Base-by-base conservation (phyloP, 345 rosid genomes). In the Turritis glabra region DNA sequence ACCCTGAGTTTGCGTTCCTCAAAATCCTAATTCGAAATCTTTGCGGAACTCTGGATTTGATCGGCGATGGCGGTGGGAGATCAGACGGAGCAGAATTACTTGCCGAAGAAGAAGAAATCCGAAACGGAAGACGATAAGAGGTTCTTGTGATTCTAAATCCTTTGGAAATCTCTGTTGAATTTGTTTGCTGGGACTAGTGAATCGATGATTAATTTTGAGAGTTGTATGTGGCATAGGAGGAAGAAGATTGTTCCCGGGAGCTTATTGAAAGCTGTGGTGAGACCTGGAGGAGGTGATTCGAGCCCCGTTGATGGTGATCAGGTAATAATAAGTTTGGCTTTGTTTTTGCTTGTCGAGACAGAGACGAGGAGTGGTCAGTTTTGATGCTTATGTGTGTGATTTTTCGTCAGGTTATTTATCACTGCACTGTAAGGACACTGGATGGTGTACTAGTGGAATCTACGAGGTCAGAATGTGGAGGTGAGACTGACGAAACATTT, bases 301-400 rank as follows among this genome's bases (percentile, higher is more conserved):
- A 83, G 73, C 43, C 99, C 99, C 0, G 74, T 85, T 0, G 96
- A 95, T 52, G 98, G 96, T 80, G 97, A 95, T 85, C 99, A 95
- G 96, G 99, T 95, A 17, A 43, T 13, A 21, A 12, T n/a, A n/a
- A n/a, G n/a, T 46, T 44, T 74, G n/a, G 13, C 25, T 47, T 21
- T 2, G 15, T 21, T 27, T 30, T 33, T 47, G 63, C 48, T 60
- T 48, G 25, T 32, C 3, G 64, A 57, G 18, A 7, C 47, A 37
- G 55, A 65, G 65, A 44, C 30, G 27, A 53, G 32, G 21, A 40
- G 68, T 25, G 48, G 33, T 19, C 32, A 23, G 3, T 56, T 51
- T 46, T 58, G 64, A 15, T 46, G 62, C 21, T 35, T 15, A 26
- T 62, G 30, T 47, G 40, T 67, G 32, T 58, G 26, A 21, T 3